These are phyloP conservation scores for Aureobasidium musti DNA, from an alignment of 2,329 filamentous ascomycete genomes.

Conservation along the genomic window DNA sequence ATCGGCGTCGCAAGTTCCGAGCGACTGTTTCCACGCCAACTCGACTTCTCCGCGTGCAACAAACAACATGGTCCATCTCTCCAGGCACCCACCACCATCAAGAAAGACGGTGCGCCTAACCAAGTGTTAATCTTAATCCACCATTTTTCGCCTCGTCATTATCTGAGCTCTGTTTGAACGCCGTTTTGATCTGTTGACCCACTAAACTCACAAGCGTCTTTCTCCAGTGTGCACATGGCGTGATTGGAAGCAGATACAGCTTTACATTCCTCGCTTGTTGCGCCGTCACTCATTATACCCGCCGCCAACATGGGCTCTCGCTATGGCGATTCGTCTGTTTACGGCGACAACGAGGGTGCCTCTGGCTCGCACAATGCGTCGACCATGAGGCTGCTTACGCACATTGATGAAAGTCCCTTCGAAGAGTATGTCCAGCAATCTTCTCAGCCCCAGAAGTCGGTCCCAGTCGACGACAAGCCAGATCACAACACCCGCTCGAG, in stretches of 20 bases:
- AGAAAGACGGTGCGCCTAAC: slow-evolving; percentile 20
- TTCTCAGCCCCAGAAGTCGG: slow-evolving; percentile 17
- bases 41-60: slow-evolving; percentile 21
- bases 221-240: slow-evolving; percentile 8
- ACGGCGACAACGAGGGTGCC: slow-evolving; percentile 44
- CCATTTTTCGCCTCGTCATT: slow-evolving; percentile 18
- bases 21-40: slow-evolving; percentile 9
- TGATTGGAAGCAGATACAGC: slow-evolving; percentile 8
- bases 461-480: slow-evolving; percentile 17
- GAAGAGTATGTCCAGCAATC: slow-evolving; percentile 45
- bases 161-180: slow-evolving; percentile 5
- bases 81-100: not conserved
- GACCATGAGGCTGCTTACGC: slow-evolving; percentile 55
- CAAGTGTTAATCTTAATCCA: slow-evolving; percentile 4
- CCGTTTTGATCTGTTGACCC: slow-evolving; percentile 10
- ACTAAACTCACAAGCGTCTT: slow-evolving; percentile 19
- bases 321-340: slow-evolving; percentile 50
- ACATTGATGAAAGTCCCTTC: slow-evolving; percentile 48
- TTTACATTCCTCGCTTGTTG: slow-evolving; percentile 21
- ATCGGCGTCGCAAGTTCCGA: slow-evolving; percentile 1
- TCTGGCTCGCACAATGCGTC: slow-evolving; percentile 46
- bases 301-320: slow-evolving; percentile 25
- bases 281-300: not conserved
- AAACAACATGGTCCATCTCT: slow-evolving; percentile 16
- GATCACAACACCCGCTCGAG: slow-evolving; percentile 7